Evolutionary conservation across 176 grass and related monocot genomes (phyloP).

Genomic region (Triticum timopheevii): DNA sequence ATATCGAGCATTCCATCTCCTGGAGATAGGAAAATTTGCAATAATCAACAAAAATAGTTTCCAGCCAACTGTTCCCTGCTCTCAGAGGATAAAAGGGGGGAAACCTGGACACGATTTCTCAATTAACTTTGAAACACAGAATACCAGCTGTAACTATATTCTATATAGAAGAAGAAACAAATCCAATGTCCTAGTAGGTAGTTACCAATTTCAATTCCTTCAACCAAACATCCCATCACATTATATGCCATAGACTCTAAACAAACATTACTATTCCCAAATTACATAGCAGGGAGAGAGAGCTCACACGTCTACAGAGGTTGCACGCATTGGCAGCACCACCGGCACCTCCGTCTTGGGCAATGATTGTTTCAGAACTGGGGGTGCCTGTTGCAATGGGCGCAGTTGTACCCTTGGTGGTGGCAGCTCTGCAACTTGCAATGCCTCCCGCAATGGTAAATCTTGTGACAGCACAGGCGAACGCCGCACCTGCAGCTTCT

Average conservation of each 20-base stretch:
- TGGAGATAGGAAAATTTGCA: neutral
- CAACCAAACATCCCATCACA: neutral
- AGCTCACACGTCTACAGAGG: neutral
- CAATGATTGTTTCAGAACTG: neutral
- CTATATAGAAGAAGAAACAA: neutral
- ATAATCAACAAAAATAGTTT: neutral
- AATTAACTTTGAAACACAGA: neutral
- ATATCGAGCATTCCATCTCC: neutral
- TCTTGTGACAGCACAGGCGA: neutral
- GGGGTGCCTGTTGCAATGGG: neutral
- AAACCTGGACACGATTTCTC: neutral
- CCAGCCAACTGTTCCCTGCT: neutral
- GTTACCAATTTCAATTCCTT: neutral
- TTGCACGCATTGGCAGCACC: too few relatives aligned
- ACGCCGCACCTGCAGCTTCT: conserved; percentile 15
- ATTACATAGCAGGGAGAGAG: neutral
- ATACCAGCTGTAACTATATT: neutral
- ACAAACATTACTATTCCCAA: neutral
- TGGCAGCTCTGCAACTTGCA: neutral
- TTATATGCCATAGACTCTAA: neutral
- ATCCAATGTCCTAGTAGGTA: neutral
- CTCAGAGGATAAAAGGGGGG: neutral
- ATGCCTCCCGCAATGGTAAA: neutral
- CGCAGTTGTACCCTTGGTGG: neutral
- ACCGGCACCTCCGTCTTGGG: neutral